Conservation (phyloP, 2,329 filamentous ascomycete species). For the Cadophora sp. region DNA sequence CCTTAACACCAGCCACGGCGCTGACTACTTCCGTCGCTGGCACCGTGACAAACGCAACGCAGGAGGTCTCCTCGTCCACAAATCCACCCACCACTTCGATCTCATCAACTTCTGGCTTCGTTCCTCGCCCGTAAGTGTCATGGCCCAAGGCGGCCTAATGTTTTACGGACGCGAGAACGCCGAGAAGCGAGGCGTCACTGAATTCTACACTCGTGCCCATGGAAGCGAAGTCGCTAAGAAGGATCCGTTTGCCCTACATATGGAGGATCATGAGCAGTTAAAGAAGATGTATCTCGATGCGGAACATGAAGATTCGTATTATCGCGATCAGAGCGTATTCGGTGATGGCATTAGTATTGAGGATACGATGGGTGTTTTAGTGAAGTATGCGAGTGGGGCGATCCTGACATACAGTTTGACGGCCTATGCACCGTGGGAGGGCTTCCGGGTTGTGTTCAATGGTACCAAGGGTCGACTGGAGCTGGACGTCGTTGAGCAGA, state of each 20-base stretch:
- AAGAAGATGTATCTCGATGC: constrained; percentile 67
- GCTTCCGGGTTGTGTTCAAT: constrained; percentile 63
- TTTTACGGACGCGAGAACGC: constrained; percentile 70
- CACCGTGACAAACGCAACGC: constrained; percentile 66
- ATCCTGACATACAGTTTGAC: constrained; percentile 65
- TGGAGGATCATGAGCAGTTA: constrained; percentile 58
- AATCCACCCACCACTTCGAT: constrained; percentile 69
- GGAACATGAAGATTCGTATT: constrained; percentile 67
- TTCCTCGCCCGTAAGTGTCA: constrained; percentile 60
- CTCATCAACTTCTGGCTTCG: constrained; percentile 68
- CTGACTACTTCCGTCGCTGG: constrained; percentile 69
- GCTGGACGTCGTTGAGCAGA: constrained; percentile 67
- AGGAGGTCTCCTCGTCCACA: constrained; percentile 65
- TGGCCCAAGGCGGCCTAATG: constrained; percentile 62
- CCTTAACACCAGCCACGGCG: constrained; percentile 66
- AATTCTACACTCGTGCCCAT: constrained; percentile 58
- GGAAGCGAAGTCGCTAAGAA: constrained; percentile 56
- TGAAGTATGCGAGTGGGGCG: constrained; percentile 62
- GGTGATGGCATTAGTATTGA: constrained; percentile 69
- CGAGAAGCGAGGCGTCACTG: constrained; percentile 57
- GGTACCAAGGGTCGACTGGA: constrained; percentile 65
- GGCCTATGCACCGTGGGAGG: constrained; percentile 69
- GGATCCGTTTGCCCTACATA: constrained; percentile 65
- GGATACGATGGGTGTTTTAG: constrained; percentile 67
- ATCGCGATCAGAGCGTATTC: constrained; percentile 67